These are phyloP conservation scores for Mucor plumbeus DNA, from an alignment of 371 early-diverging fungal species.

Conservation along the genomic window DNA sequence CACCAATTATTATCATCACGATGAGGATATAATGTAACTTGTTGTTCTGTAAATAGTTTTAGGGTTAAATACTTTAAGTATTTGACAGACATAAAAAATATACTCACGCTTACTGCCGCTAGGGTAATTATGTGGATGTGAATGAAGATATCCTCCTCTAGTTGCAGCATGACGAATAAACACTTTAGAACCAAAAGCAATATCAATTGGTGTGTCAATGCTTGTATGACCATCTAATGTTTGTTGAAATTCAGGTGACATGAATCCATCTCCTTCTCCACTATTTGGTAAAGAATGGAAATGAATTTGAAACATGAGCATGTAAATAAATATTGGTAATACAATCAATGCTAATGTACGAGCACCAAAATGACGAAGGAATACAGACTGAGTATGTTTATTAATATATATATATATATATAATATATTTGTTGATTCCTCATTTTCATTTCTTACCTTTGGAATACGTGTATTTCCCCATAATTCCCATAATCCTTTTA, in stretches of 20 bases:
- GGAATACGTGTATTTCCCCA: constrained; percentile 75
- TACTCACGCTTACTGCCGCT: constrained; percentile 78
- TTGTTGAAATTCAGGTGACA: constrained; percentile 93
- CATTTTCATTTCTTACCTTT: constrained; percentile 35
- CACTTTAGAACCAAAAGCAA: constrained; percentile 84
- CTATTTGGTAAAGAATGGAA: constrained; percentile 79
- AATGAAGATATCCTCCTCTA: constrained; percentile 86
- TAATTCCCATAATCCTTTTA: constrained; percentile 85
- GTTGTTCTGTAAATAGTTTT: constrained; percentile 76
- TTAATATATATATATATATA: too few species aligned
- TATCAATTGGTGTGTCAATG: constrained; percentile 60
- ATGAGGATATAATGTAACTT: constrained; percentile 93
- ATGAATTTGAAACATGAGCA: constrained; percentile 89
- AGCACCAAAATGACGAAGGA: constrained; percentile 75
- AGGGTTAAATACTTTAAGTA: not conserved
- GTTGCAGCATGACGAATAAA: constrained; percentile 82
- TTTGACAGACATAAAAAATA: not conserved
- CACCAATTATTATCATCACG: constrained; percentile 91
- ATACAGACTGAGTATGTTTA: constrained; percentile 34
- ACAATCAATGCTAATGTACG: constrained; percentile 82
- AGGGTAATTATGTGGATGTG: constrained; percentile 87
- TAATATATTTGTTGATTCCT: not conserved
- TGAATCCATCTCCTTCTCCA: constrained; percentile 96
- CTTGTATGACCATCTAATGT: constrained; percentile 81
- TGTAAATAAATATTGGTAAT: constrained; percentile 86